Evolutionary conservation across 257 asterid genomes (phyloP), one percentile per base, ranked within the genome.

Genomic region (Scutellaria minor): DNA sequence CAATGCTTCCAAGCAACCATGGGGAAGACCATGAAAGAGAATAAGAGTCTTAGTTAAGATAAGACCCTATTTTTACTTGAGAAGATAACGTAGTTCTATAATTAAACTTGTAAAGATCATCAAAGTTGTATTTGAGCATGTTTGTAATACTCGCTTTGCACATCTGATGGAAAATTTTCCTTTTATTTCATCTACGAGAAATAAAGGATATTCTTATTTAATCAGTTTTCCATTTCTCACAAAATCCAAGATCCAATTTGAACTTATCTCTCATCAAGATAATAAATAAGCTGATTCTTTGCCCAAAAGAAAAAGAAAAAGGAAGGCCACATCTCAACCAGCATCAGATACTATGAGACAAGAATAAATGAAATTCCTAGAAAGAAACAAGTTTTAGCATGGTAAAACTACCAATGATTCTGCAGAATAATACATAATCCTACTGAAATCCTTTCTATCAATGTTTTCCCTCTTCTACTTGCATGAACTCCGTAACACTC

Each of bases 21-120:
- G 39, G 42, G 39, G 8, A 71, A 31, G 54, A 54, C 58, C 27
- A 40, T 48, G 45, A 41, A 60, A 9, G 56, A 64, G 11, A 14
- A 3, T 22, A 27, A 51, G 58, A 40, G 66, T 52, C 39, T 66
- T 8, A 44, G 2, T 66, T 45, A 39, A 42, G 50, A 67, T 42
- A 20, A 50, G 62, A 14, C 24, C 48, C 61, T 46, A 40, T 37
- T 51, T 37, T 47, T 55, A 52, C 31, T 44, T 37, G 1, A 67
- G 15, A 72, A 44, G 54, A 71, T 67, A 56, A 57, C 7, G 35
- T 47, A 52, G 20, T 45, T 66, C 27, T 15, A 47, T 45, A 56
- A 56, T 46, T 55, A 48, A 27, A 24, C 78, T 51, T 50, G 24
- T 3, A 10, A 10, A 14, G 22, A 24, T 6, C 37, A 22, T 22